phyloP scores from a whole-genome alignment of 352 stramenopile genomes.

The Phytophthora megakarya region DNA sequence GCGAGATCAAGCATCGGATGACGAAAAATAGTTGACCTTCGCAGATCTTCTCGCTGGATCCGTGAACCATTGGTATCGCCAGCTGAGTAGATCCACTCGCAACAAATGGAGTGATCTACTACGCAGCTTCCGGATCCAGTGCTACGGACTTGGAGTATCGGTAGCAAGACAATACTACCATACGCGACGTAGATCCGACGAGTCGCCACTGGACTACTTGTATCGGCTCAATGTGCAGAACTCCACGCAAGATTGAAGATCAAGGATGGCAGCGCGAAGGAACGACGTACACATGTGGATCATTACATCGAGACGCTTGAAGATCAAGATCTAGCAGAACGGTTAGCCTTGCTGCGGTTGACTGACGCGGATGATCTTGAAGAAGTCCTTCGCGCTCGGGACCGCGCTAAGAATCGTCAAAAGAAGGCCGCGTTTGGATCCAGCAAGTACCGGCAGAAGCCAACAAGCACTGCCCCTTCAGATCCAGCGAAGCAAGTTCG shows the following conservation, averaged over 20 bases:
- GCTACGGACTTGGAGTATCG: neutral
- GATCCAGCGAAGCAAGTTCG: too few relatives aligned
- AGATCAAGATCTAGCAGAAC: too few relatives aligned
- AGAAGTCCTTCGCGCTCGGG: too few relatives aligned
- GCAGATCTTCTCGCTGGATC: slow-evolving; percentile 1
- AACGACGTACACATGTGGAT: neutral
- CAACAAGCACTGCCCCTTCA: too few relatives aligned
- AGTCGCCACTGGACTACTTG: slow-evolving; percentile 4
- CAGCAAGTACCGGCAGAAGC: too few relatives aligned
- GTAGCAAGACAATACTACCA: slow-evolving; percentile 14
- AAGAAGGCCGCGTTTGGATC: too few relatives aligned
- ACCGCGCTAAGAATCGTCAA: too few relatives aligned
- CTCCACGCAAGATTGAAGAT: slow-evolving; percentile 5
- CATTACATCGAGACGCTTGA: too few relatives aligned
- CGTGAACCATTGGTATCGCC: neutral
- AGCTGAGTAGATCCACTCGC: neutral
- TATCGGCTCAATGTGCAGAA: slow-evolving; percentile 4
- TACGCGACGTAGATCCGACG: neutral
- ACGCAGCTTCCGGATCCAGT: neutral
- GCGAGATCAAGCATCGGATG: too few relatives aligned
- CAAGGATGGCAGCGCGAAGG: neutral
- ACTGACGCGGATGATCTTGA: too few relatives aligned
- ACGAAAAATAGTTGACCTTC: neutral
- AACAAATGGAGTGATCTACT: neutral
- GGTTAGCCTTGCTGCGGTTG: too few relatives aligned